Percentiles rank a stretch among this genome's conserved stretches.
phyloP scores from a whole-genome alignment of 148 eudicot species.

The Rheum nobile region DNA sequence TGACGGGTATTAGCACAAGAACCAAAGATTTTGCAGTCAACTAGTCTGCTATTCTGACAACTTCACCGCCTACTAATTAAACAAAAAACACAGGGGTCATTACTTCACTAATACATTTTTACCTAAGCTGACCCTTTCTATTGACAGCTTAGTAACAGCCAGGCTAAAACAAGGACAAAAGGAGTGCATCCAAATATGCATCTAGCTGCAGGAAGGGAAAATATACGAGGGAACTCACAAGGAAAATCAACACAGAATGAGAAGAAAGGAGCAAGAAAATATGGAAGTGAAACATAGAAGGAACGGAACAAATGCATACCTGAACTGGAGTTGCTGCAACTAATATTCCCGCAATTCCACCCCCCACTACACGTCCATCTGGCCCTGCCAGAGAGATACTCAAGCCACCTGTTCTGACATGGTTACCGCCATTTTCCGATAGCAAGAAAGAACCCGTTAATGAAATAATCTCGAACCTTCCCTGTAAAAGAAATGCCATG shows the following conservation, averaged over 20 bases:
- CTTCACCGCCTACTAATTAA: no score
- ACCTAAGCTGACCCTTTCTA: background rate
- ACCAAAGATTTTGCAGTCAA: background rate
- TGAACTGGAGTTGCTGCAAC: conserved; percentile 77
- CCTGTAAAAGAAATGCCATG: conserved; percentile 36
- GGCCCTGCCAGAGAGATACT: conserved; percentile 74
- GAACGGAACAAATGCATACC: conserved; percentile 23
- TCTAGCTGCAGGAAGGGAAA: background rate
- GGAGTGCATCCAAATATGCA: background rate
- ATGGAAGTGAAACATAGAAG: background rate
- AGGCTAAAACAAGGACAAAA: background rate
- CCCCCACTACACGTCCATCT: conserved; percentile 84
- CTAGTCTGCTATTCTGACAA: no score
- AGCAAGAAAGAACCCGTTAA: conserved; percentile 66
- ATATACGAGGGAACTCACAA: background rate
- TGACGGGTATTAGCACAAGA: no score
- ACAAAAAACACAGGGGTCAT: background rate
- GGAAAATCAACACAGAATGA: background rate
- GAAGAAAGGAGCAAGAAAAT: background rate
- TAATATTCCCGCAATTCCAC: conserved; percentile 69
- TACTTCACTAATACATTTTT: background rate
- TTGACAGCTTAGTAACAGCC: background rate
- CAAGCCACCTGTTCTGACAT: conserved; percentile 53
- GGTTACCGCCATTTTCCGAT: conserved; percentile 51
- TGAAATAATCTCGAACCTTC: conserved; percentile 83